Conservation (phyloP, 108 stramenopile genomes). For the Discostella pseudostelligera region DNA sequence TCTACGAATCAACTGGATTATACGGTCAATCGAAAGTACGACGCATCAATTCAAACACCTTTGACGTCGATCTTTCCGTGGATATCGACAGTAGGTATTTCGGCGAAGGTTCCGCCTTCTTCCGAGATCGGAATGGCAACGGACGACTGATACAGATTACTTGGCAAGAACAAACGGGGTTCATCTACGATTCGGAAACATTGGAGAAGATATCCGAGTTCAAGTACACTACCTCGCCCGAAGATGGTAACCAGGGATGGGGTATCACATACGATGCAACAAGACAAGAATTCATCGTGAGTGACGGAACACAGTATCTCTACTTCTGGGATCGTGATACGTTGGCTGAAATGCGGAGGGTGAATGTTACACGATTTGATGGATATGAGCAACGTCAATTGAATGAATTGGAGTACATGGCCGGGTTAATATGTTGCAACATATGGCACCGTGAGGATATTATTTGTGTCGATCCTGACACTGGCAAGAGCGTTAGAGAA, state of each 20-base stretch:
- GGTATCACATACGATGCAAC: conserved; percentile 74
- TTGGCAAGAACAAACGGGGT: conserved; percentile 68
- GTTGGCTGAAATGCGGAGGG: conserved; percentile 49
- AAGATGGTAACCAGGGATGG: conserved; percentile 66
- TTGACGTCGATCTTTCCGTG: conserved; percentile 49
- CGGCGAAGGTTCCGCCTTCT: conserved; percentile 76
- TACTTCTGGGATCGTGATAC: conserved; percentile 77
- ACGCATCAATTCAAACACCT: conserved; percentile 64
- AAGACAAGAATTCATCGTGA: conserved; percentile 71
- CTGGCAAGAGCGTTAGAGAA: conserved; percentile 74
- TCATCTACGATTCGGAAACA: conserved; percentile 69
- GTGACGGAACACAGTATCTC: conserved; percentile 67
- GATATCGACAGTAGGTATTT: conserved; percentile 55
- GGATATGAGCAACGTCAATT: conserved; percentile 51
- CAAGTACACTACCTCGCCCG: conserved; percentile 55
- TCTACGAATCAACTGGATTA: conserved; percentile 76
- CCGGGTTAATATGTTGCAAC: conserved; percentile 80
- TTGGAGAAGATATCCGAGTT: conserved; percentile 52
- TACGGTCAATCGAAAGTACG: conserved; percentile 65
- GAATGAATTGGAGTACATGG: conserved; percentile 84
- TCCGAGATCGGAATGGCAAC: conserved; percentile 42
- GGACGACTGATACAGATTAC: conserved; percentile 65
- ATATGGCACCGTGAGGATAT: conserved; percentile 81
- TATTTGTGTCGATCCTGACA: conserved; percentile 76
- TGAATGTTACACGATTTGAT: conserved; percentile 52